Percentiles rank a stretch among this genome's conserved stretches.
phyloP scores from a whole-genome alignment of 441 rosid species.

The Euphorbia celastroides region DNA sequence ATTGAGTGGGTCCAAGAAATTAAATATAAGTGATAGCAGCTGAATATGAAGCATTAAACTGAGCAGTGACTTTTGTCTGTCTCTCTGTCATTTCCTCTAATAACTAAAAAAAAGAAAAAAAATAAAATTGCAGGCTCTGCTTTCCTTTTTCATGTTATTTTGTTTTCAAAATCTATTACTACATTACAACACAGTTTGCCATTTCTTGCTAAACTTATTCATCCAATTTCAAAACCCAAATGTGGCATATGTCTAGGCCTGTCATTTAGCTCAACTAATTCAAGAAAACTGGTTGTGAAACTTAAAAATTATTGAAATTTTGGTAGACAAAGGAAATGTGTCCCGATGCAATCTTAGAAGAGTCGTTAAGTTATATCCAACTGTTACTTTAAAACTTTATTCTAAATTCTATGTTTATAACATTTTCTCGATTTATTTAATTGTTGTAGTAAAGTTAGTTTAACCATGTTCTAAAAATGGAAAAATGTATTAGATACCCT shows the following conservation, averaged over 20 bases:
- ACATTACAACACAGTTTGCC: not conserved
- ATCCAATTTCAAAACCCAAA: not conserved
- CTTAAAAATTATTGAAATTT: not conserved
- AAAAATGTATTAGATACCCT: too few relatives aligned
- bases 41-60: constrained; percentile 23
- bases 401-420: too few relatives aligned
- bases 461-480: too few relatives aligned
- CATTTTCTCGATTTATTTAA: too few relatives aligned
- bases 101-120: not conserved
- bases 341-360: too few relatives aligned
- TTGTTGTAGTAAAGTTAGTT: too few relatives aligned
- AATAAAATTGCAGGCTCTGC: constrained; percentile 14
- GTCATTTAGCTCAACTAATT: constrained; percentile 44
- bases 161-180: not conserved
- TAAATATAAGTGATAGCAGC: constrained; percentile 20
- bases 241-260: constrained; percentile 18
- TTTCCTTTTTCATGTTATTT: constrained; percentile 22
- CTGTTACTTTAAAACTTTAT: too few relatives aligned
- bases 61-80: constrained; percentile 22
- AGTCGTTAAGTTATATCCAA: too few relatives aligned
- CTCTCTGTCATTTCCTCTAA: not conserved
- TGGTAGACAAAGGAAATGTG: too few relatives aligned
- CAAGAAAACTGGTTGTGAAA: not conserved
- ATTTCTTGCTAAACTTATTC: not conserved
- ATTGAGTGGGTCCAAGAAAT: constrained; percentile 1